phyloP scores from a whole-genome alignment of 495 filamentous ascomycete genomes.

The Daldinia concentrica region DNA sequence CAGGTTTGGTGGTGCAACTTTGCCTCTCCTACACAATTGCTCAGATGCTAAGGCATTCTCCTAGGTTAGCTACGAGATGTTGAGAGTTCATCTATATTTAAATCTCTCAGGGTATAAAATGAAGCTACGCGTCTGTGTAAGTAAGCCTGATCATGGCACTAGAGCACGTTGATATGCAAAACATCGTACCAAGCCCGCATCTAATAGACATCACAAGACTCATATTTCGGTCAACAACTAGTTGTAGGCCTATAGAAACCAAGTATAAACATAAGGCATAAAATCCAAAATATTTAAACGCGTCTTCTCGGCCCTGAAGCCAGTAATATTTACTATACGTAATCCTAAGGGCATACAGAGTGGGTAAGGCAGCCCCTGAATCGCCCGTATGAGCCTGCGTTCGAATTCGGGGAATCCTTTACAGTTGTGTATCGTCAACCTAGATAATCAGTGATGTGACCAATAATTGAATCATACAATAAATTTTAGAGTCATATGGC shows the following conservation, averaged over 20 bases:
- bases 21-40: background rate
- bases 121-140: background rate
- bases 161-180: background rate
- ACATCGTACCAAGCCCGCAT: background rate
- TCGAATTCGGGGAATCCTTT: background rate
- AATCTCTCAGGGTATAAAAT: background rate
- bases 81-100: background rate
- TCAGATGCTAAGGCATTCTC: background rate
- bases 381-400: background rate
- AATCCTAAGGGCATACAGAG: background rate
- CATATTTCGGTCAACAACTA: background rate
- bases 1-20: no score
- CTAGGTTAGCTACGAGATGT: background rate
- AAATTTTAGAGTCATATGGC: background rate
- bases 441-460: background rate
- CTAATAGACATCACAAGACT: background rate
- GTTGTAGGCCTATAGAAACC: background rate
- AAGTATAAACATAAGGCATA: background rate
- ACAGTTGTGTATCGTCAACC: background rate
- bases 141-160: background rate
- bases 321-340: background rate
- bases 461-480: background rate
- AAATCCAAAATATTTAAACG: background rate
- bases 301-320: background rate
- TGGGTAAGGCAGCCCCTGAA: no score